phyloP scores from a whole-genome alignment of 768 basidiomycete genomes.

The Boletus rubroflammeus region DNA sequence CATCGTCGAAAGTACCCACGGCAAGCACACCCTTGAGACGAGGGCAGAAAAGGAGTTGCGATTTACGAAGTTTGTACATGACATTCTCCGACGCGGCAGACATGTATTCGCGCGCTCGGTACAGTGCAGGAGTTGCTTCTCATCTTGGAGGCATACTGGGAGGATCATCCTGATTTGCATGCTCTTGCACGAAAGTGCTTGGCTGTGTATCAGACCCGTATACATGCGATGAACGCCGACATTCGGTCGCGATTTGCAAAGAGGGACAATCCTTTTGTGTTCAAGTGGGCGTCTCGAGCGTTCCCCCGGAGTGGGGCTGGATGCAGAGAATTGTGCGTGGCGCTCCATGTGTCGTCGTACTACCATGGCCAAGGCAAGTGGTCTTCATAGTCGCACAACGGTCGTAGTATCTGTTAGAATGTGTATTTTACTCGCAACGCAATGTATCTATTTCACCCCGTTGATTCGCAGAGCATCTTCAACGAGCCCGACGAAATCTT shows the following conservation, averaged over 20 bases:
- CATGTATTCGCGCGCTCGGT: conserved; percentile 91
- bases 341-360: conserved; percentile 91
- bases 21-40: conserved; percentile 84
- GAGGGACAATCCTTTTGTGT: conserved; percentile 96
- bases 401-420: conserved; percentile 1
- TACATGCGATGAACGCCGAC: conserved; percentile 94
- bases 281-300: conserved; percentile 81
- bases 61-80: conserved; percentile 88
- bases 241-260: conserved; percentile 87
- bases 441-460: conserved; percentile 10
- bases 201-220: conserved; percentile 95
- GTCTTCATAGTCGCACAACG: not conserved
- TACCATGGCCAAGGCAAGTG: conserved; percentile 92
- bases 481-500: conserved; percentile 89
- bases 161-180: conserved; percentile 88
- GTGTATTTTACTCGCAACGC: conserved; percentile 17
- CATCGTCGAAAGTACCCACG: conserved; percentile 95
- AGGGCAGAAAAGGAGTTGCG: conserved; percentile 86
- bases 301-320: conserved; percentile 73
- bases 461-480: conserved; percentile 71
- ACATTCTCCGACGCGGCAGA: conserved; percentile 85
- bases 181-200: conserved; percentile 92
- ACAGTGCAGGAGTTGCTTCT: conserved; percentile 91
- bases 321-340: conserved; percentile 87
- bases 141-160: conserved; percentile 95